Conservation (phyloP, 148 eudicot species). For the Camellia lanceoleosa region DNA sequence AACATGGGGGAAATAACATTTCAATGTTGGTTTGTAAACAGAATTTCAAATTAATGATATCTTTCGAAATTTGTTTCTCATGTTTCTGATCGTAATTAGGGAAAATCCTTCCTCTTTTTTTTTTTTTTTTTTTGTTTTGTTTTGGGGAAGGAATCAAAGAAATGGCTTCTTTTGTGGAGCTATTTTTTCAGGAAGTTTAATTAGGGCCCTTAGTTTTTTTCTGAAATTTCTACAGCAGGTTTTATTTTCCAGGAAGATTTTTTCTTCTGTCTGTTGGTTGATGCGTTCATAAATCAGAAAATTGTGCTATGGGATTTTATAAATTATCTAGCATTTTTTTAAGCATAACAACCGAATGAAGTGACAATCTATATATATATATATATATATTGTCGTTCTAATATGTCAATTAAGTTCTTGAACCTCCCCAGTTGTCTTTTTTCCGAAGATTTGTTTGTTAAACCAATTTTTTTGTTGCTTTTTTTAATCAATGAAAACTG, state of each 20-base stretch:
- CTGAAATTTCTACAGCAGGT: neutral
- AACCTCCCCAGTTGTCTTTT: neutral
- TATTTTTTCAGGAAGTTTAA: neutral
- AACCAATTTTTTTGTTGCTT: neutral
- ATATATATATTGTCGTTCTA: neutral
- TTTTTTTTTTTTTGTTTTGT: too few species aligned
- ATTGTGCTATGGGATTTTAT: neutral
- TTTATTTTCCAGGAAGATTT: neutral
- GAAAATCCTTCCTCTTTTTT: neutral
- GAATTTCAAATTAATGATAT: neutral
- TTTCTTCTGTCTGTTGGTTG: neutral
- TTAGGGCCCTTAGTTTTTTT: neutral
- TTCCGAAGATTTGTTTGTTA: neutral
- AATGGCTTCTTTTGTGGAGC: neutral
- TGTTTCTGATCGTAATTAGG: neutral
- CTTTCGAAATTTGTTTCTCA: neutral
- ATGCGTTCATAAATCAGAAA: neutral
- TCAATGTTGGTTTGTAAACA: too few species aligned
- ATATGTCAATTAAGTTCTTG: neutral
- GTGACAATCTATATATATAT: neutral
- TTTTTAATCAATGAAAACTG: constrained; percentile 7
- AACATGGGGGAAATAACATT: too few species aligned
- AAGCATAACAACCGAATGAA: neutral
- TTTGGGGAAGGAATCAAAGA: neutral
- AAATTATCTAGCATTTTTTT: neutral